Conservation (phyloP, 768 basidiomycete species). For the Lactarius tabidus region DNA sequence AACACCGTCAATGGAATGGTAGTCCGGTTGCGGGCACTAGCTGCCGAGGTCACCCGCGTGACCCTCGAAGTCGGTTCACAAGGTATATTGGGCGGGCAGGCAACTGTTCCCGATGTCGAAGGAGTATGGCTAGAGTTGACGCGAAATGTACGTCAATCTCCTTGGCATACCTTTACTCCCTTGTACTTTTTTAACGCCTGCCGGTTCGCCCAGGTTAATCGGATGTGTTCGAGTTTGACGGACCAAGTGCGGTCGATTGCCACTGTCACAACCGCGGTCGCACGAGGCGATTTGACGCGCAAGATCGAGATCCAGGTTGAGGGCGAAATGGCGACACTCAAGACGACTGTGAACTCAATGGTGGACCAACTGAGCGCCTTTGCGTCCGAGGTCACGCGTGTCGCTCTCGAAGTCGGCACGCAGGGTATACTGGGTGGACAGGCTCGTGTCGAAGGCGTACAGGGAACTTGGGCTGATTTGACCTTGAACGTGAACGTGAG, state of each 20-base stretch:
- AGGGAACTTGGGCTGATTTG: conserved; percentile 87
- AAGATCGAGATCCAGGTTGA: conserved; percentile 87
- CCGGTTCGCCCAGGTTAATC: conserved; percentile 48
- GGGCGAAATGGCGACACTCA: conserved; percentile 79
- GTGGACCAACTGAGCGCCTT: conserved; percentile 82
- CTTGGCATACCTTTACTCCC: neutral
- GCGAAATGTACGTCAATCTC: conserved; percentile 47
- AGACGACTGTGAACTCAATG: conserved; percentile 84
- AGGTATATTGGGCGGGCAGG: conserved; percentile 83
- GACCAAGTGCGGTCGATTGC: conserved; percentile 77
- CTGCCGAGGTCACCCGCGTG: conserved; percentile 77
- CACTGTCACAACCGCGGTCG: conserved; percentile 80
- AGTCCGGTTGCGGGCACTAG: conserved; percentile 51
- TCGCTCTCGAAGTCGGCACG: conserved; percentile 83
- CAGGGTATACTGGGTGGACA: conserved; percentile 86
- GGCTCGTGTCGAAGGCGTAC: conserved; percentile 80
- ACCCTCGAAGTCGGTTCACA: conserved; percentile 80
- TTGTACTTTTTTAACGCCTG: conserved; percentile 4
- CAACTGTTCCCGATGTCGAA: conserved; percentile 79
- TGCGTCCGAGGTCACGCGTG: conserved; percentile 73
- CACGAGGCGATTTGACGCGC: conserved; percentile 81
- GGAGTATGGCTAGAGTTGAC: conserved; percentile 81
- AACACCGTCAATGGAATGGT: conserved; percentile 50
- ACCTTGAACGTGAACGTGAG: conserved; percentile 82
- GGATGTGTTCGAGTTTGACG: conserved; percentile 74